Evolutionary conservation across 345 rosid genomes (phyloP), one percentile per base, ranked within the genome.

Genomic region (Pistacia integerrima): DNA sequence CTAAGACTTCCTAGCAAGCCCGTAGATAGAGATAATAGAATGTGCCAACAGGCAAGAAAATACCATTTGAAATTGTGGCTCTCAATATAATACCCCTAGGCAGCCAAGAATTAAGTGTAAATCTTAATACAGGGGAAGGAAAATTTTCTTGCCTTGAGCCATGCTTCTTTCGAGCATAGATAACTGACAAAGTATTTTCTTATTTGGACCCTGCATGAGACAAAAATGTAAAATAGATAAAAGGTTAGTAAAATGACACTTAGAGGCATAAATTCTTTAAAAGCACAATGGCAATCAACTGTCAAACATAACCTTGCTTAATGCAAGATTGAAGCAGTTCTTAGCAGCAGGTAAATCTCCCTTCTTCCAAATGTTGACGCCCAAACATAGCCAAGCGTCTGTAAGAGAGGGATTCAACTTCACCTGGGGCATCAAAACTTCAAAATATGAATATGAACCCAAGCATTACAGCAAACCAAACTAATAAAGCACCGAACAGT

Each of bases 111-210:
- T 12, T 30, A 69, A 5, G 72, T 35, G 35, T 30, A 63, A 64
- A 79, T 36, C 13, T 51, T 14, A 44, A 68, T 60, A 38, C 9
- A 25, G 38, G 63, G 35, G 5, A 48, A 56, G 65, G 36, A 72
- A 30, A 52, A 35, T 36, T n/a, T 55, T 70, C 90, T 84, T 78
- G 77, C 93, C 95, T 89, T 89, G 93, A 69, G 91, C 87, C 87
- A 89, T 86, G 80, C 83, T 88, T 81, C 93, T 86, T 83, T 87
- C 93, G 60, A 91, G 91, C 95, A 91, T 91, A 69, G 95, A 91
- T 22, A 91, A 77, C 76, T 88, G 89, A 76, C 86, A 83, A 49
- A 91, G 89, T 75, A 91, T 89, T 82, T 83, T 87, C 85, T 91
- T 91, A 82, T 91, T 87, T 20, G 87, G 86, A 22, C 91, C 91